phyloP scores from a whole-genome alignment of 495 filamentous ascomycete species.

The Tuber microsphaerosporum region DNA sequence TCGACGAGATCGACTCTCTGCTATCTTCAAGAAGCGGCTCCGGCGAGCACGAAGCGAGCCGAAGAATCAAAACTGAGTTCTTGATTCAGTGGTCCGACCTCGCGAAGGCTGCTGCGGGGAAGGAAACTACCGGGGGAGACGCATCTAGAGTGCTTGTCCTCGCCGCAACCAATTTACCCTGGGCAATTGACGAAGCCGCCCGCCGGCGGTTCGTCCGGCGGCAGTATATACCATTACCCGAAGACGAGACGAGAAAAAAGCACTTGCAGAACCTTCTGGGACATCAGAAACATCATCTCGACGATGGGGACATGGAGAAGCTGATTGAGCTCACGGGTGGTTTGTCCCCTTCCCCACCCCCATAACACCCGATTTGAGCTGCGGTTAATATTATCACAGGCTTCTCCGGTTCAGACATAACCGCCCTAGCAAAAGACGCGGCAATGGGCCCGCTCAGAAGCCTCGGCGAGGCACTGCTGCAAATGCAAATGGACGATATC shows the following conservation, averaged over 20 bases:
- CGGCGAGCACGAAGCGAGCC: conserved; percentile 85
- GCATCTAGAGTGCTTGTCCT: conserved; percentile 84
- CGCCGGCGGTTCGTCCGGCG: conserved; percentile 82
- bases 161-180: conserved; percentile 92
- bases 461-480: conserved; percentile 79
- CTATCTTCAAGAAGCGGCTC: conserved; percentile 74
- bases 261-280: conserved; percentile 72
- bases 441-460: conserved; percentile 95
- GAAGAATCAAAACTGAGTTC: conserved; percentile 95
- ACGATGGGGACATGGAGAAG: conserved; percentile 61
- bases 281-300: conserved; percentile 80
- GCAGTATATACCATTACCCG: conserved; percentile 93
- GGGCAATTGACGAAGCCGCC: conserved; percentile 96
- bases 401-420: conserved; percentile 96
- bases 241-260: conserved; percentile 65
- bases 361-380: conserved; percentile 9
- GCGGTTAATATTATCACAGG: conserved; percentile 49
- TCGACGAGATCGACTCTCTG: conserved; percentile 96
- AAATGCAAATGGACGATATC: conserved; percentile 90
- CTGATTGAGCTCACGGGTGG: conserved; percentile 82
- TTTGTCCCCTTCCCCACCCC: conserved; percentile 44
- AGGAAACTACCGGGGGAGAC: conserved; percentile 66
- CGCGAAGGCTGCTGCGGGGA: conserved; percentile 82
- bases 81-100: conserved; percentile 96
- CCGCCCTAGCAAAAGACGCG: conserved; percentile 92